Evolutionary conservation across 2,329 filamentous ascomycete species (phyloP).

Genomic region (Colletotrichum sp.): DNA sequence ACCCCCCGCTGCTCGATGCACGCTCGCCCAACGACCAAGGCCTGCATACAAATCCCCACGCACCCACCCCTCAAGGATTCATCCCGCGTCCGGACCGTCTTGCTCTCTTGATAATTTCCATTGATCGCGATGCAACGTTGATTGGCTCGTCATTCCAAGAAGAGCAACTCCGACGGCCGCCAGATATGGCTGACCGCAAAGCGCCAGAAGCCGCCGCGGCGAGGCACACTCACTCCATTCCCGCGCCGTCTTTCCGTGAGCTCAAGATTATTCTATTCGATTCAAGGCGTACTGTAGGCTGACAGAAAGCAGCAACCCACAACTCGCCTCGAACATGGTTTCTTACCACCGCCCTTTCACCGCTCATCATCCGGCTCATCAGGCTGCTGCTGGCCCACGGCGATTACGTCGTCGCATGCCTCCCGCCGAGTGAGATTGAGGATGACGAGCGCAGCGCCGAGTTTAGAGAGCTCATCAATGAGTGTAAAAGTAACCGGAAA

Average conservation of each 20-base stretch:
- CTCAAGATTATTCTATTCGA: slow-evolving; percentile 33
- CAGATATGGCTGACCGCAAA: slow-evolving; percentile 21
- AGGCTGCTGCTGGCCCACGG: slow-evolving; percentile 86
- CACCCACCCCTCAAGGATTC: neutral
- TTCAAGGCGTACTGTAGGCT: slow-evolving; percentile 23
- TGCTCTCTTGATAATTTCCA: neutral
- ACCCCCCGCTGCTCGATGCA: neutral
- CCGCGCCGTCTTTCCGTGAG: slow-evolving; percentile 59
- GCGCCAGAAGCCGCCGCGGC: slow-evolving; percentile 13
- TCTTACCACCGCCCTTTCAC: slow-evolving; percentile 84
- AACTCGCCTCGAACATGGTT: slow-evolving; percentile 90
- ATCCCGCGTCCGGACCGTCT: neutral
- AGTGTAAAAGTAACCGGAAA: slow-evolving; percentile 66
- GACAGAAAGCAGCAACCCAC: slow-evolving; percentile 58
- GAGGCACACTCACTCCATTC: slow-evolving; percentile 37
- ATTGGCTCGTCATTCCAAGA: neutral
- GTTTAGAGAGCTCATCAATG: slow-evolving; percentile 79
- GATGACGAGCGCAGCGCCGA: slow-evolving; percentile 77
- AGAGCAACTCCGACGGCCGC: neutral
- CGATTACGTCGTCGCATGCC: slow-evolving; percentile 85
- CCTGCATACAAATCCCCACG: neutral
- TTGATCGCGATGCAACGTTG: neutral
- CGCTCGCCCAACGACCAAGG: neutral
- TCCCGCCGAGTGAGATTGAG: slow-evolving; percentile 80
- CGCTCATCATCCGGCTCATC: slow-evolving; percentile 82